Conservation (phyloP, 768 basidiomycete species). For the Coprinopsis marcescibilis region DNA sequence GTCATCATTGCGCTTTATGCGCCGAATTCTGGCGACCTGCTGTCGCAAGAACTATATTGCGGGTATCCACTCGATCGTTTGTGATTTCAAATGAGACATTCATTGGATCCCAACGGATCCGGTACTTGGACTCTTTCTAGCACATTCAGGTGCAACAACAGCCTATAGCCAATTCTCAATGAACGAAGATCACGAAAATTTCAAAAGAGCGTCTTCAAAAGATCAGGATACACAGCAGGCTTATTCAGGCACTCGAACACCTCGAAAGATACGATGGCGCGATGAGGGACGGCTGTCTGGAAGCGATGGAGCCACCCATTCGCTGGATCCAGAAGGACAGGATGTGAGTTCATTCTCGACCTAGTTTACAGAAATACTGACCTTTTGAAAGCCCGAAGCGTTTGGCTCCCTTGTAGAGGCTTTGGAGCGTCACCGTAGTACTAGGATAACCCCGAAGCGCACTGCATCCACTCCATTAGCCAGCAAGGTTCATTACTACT, state of each 20-base stretch:
- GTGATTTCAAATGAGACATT: too few species aligned
- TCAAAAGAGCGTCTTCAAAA: too few species aligned
- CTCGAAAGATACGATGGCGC: conserved; percentile 2
- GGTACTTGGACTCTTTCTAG: too few species aligned
- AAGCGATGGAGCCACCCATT: background rate
- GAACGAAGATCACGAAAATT: too few species aligned
- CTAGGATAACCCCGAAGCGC: background rate
- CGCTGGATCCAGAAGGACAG: background rate
- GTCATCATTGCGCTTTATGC: too few species aligned
- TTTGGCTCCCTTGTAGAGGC: conserved; percentile 3
- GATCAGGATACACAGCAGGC: too few species aligned
- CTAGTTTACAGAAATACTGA: background rate
- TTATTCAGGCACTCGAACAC: conserved; percentile 2
- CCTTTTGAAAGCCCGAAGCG: conserved; percentile 1
- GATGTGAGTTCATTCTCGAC: conserved; percentile 3
- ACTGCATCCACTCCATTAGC: background rate
- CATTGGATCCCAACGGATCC: too few species aligned
- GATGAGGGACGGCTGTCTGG: background rate
- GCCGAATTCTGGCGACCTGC: too few species aligned
- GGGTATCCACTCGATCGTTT: too few species aligned
- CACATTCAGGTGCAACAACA: too few species aligned
- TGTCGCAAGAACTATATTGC: too few species aligned
- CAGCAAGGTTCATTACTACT: conserved; percentile 6
- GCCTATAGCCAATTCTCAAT: too few species aligned
- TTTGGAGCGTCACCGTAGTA: conserved; percentile 4